These are phyloP conservation scores for Aegilops sharonensis DNA, from an alignment of 176 grass and related monocot species.

Conservation along the genomic window DNA sequence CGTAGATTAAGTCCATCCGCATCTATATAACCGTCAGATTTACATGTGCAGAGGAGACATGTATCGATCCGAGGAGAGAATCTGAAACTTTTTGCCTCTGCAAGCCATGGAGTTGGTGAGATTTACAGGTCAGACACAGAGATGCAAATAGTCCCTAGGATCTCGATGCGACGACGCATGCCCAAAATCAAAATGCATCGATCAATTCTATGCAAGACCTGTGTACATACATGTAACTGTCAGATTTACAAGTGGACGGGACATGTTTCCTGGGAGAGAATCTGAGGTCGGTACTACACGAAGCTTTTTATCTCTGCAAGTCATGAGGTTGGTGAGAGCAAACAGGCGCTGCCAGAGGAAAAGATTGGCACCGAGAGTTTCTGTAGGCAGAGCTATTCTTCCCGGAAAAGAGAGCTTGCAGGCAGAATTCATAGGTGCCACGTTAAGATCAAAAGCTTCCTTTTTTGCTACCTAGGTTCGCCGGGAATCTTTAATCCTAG, in stretches of 20 bases:
- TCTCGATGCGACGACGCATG: conserved; percentile 25
- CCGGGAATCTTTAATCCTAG: not conserved
- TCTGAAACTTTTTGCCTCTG: not conserved
- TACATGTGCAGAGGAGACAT: not conserved
- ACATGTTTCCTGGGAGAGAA: not conserved
- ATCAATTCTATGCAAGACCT: conserved; percentile 6
- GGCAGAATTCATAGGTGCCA: not conserved
- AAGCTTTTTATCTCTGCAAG: not conserved
- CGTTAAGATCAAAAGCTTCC: not conserved
- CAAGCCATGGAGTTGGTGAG: not conserved
- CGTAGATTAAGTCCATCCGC: not conserved
- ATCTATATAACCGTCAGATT: not conserved
- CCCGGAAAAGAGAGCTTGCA: not conserved
- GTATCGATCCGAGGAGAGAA: not conserved
- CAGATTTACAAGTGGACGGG: not conserved
- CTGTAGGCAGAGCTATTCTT: not conserved
- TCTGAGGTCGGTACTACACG: not conserved
- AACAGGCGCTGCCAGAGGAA: too few relatives aligned
- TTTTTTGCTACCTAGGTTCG: not conserved
- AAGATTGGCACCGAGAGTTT: not conserved
- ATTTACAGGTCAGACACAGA: conserved; percentile 28
- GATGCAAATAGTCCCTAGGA: conserved; percentile 1
- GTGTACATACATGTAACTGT: not conserved
- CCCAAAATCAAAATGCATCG: not conserved
- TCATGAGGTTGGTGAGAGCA: conserved; percentile 30